Evolutionary conservation across 192 early-diverging fungal genomes (phyloP), one percentile per base, ranked within the genome.

Genomic region (Borealophlyctis nickersoniae): DNA sequence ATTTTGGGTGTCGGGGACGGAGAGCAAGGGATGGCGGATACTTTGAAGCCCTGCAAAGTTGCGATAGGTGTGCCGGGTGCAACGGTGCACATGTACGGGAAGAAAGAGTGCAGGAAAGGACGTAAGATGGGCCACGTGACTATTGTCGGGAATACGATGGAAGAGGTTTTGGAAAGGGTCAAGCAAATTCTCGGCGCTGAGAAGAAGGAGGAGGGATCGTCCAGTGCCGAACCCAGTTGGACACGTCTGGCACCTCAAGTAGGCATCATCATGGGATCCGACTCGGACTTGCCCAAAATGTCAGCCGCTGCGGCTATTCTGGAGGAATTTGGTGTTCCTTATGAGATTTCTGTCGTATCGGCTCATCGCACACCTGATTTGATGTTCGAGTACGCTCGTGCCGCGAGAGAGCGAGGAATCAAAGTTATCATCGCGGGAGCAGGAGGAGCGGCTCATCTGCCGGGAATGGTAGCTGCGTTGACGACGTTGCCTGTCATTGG

Each of bases 61-160:
- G 86, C 95, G 26, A 72, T 95, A n/a, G 61, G 79, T 0, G 79
- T 91, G 30, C 86, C 89, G 5, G 94, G 94, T 33, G 84, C 94
- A 14, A 91, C 93, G 0, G 88, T 95, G 28, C 95, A 99, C 71
- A 75, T 94, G 9, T 99, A 99, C 63, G 97, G 97, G 45, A 99
- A 99, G 77, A 83, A 78, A 27, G 93, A 88, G 31, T 91, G 88
- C 67, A 87, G 91, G 49, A 76, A 77, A 28, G 97, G 90, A 28
- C 86, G 97, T 55, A 99, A 99, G 74, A 98, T 99, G 94, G 97
- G 94, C 14, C 97, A 99, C 73, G 88, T 99, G 62, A 97, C 91
- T 3, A 81, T 97, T 5, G 91, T 93, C 4, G 94, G 88, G 26
- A 88, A 95, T 56, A 88, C 88, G 1, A 90, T 93, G 73, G 70